phyloP scores from a whole-genome alignment of 495 filamentous ascomycete species.

The Penicillium verhagenii region DNA sequence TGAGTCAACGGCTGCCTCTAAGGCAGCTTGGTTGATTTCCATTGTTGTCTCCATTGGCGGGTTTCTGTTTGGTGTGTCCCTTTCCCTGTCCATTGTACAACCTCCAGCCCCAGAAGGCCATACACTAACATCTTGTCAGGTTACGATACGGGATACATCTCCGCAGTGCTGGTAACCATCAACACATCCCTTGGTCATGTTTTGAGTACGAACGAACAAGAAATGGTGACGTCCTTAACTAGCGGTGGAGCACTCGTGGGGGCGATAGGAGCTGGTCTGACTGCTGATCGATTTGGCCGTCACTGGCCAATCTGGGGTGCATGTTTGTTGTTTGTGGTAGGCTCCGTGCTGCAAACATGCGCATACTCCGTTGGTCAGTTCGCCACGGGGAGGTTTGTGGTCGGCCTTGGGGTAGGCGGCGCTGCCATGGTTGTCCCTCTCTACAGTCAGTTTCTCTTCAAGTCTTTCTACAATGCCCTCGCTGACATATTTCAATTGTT shows the following conservation, averaged over 20 bases:
- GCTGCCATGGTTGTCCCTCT: constrained; percentile 50
- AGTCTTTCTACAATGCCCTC: background rate
- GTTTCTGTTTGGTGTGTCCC: constrained; percentile 13
- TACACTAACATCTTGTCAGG: constrained; percentile 1
- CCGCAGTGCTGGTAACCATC: constrained; percentile 17
- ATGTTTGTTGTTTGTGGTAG: constrained; percentile 47
- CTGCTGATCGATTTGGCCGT: constrained; percentile 50
- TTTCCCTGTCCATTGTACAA: no score
- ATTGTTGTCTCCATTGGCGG: constrained; percentile 18
- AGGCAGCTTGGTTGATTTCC: constrained; percentile 18
- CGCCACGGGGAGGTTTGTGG: constrained; percentile 48
- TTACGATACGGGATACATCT: constrained; percentile 23
- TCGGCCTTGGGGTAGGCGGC: constrained; percentile 53
- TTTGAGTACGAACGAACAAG: constrained; percentile 18
- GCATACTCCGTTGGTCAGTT: constrained; percentile 48
- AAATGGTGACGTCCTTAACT: constrained; percentile 20
- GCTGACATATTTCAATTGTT: background rate
- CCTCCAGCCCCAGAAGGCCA: background rate
- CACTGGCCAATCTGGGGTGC: constrained; percentile 48
- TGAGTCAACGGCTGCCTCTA: constrained; percentile 16
- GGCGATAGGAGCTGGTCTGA: constrained; percentile 46
- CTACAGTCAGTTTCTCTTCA: constrained; percentile 27
- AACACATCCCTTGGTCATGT: constrained; percentile 9
- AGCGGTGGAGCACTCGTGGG: constrained; percentile 34
- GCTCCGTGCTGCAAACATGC: constrained; percentile 41